Percentiles rank a stretch among this genome's conserved stretches.
These are phyloP conservation scores for Schwanniomyces yamadae DNA, from an alignment of 805 yeast species.

Conservation along the genomic window DNA sequence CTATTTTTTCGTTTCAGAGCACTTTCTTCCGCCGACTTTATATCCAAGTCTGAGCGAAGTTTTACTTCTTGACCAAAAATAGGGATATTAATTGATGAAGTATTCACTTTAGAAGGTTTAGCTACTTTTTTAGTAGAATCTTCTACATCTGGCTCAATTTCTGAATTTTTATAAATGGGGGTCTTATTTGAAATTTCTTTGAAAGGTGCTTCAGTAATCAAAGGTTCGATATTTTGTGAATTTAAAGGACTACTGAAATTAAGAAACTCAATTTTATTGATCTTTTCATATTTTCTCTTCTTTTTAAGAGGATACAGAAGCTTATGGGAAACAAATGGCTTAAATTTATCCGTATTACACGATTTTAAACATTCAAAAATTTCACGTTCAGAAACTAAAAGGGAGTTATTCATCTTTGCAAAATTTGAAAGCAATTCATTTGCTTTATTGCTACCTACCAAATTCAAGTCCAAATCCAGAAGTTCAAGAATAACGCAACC, in stretches of 20 bases:
- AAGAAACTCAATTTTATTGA: constrained; percentile 34
- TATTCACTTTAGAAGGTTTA: too few species aligned
- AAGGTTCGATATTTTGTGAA: background rate
- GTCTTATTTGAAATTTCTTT: background rate
- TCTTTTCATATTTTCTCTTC: constrained; percentile 32
- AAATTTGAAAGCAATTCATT: background rate
- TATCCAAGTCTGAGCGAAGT: too few species aligned
- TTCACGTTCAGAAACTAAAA: constrained; percentile 4
- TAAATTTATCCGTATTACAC: constrained; percentile 5
- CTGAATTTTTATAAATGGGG: background rate
- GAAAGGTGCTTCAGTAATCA: background rate
- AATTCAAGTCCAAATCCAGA: background rate
- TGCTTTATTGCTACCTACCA: background rate
- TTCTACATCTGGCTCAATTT: background rate
- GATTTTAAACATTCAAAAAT: constrained; percentile 8
- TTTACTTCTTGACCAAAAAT: too few species aligned
- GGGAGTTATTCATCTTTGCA: background rate
- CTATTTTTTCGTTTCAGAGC: background rate
- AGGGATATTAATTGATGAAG: too few species aligned
- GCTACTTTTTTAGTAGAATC: background rate
- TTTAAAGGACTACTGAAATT: constrained; percentile 18
- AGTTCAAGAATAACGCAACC: background rate
- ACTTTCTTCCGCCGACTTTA: background rate
- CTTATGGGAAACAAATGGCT: constrained; percentile 3
- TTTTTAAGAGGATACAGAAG: constrained; percentile 16